A percentile compares a stretch with the other conserved stretches of the same genome.
phyloP scores from a whole-genome alignment of 1,284 basidiomycete genomes.

The Cerrena zonata region DNA sequence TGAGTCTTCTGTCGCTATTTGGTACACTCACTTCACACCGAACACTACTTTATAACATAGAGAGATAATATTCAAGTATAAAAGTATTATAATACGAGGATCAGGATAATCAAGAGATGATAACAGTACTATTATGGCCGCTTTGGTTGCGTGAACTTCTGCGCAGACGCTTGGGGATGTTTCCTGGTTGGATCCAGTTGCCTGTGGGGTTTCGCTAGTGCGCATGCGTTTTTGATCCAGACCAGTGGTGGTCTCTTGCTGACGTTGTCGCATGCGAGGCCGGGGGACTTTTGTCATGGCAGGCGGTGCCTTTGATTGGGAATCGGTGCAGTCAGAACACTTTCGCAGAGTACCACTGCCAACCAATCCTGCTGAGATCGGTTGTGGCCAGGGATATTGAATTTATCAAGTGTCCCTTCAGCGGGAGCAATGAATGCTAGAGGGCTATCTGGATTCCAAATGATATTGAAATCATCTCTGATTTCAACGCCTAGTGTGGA shows the following conservation, averaged over 20 bases:
- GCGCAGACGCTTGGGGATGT: not conserved
- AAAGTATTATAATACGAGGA: not conserved
- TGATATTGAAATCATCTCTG: not conserved
- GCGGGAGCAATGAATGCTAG: not conserved
- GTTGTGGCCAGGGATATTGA: not conserved
- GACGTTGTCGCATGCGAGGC: not conserved
- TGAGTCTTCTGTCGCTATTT: not conserved
- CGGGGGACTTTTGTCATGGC: not conserved
- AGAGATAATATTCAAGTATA: too few species aligned
- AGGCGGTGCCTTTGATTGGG: not conserved
- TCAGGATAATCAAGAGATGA: not conserved
- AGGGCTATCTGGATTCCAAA: not conserved
- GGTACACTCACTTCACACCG: not conserved
- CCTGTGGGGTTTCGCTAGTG: not conserved
- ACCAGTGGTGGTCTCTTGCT: not conserved
- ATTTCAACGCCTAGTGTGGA: not conserved
- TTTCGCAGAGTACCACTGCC: too few species aligned
- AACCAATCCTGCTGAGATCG: not conserved
- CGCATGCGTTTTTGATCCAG: not conserved
- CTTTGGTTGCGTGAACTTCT: not conserved
- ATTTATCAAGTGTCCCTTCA: not conserved
- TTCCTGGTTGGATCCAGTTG: not conserved
- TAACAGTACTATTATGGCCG: not conserved
- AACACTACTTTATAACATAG: too few species aligned
- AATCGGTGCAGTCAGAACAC: too few species aligned